These are phyloP conservation scores for Juncus inflexus DNA, from an alignment of 176 grass and related monocot species.

Conservation along the genomic window DNA sequence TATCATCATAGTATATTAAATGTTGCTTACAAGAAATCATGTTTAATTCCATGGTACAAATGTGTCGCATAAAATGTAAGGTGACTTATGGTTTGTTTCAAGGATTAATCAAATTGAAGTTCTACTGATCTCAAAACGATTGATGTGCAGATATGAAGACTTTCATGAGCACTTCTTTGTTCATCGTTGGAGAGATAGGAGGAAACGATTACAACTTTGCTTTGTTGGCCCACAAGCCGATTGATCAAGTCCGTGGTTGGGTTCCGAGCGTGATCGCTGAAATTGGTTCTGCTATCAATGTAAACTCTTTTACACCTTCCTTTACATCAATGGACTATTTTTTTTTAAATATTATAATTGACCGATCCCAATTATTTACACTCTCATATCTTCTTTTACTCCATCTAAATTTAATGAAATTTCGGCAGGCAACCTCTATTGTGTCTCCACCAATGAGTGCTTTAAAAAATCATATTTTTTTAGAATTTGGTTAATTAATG, in stretches of 20 bases:
- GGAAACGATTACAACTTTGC: constrained; percentile 33
- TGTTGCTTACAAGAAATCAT: too few species aligned
- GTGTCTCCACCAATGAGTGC: background rate
- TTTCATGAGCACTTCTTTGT: constrained; percentile 20
- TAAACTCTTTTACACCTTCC: background rate
- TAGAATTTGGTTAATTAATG: too few species aligned
- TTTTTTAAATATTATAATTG: background rate
- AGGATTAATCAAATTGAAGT: too few species aligned
- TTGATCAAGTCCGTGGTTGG: constrained; percentile 11
- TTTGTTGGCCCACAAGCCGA: background rate
- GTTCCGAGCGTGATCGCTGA: constrained; percentile 20
- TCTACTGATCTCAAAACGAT: too few species aligned
- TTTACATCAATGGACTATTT: background rate
- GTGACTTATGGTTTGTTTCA: too few species aligned
- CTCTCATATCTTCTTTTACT: background rate
- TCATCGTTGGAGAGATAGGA: constrained; percentile 36
- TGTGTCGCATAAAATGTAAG: too few species aligned
- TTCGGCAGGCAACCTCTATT: background rate
- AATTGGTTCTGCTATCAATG: constrained; percentile 25
- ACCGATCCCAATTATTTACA: background rate
- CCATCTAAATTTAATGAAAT: background rate
- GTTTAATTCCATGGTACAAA: too few species aligned
- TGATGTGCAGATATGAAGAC: background rate
- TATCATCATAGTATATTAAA: too few species aligned
- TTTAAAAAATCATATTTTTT: too few species aligned